Evolutionary conservation across 1,139 yeast species (phyloP), one percentile per base, ranked within the genome.

Genomic region (Blastobotrys serpentis): DNA sequence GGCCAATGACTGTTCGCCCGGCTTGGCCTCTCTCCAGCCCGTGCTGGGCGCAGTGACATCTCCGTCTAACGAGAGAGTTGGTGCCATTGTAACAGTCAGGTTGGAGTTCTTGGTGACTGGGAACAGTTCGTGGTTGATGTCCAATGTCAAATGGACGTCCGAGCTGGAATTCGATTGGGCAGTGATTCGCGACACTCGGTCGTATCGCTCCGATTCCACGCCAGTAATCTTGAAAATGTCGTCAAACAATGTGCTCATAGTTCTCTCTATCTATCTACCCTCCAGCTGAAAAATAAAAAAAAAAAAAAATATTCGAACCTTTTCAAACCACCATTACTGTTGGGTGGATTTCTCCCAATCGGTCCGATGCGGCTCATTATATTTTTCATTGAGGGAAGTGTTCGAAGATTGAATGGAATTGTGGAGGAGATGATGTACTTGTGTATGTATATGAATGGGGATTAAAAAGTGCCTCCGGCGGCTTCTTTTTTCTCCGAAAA

Each of bases 61-160:
- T 25, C 83, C 89, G 41, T 79, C 83, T 26, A 78, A 59, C 6
- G 78, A 72, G 52, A 90, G 73, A 1, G 89, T 75, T 22, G 90
- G 83, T 4, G 97, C 95, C 54, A 92, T 73, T 42, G 95, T 86
- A 52, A 94, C 78, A n/a, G 98, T 87, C 58, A 92, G 74, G 26
- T 92, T 82, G 62, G 87, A 95, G 56, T 84, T 82, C 54, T 76
- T 74, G 55, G 78, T 74, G 42, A 92, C 88, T 14, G 98, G 97
- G 73, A 88, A 92, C 56, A 94, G 76, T 66, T 94, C 98, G 44
- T 87, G 79, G 73, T 94, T 94, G 68, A 94, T 79, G 68, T 94
- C 99, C 60, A 94, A 76, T 11, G 96, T 86, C 65, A 94, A 78
- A 60, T 84, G 84, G 57, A 90, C 82, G 60, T 88, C 96, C 55